phyloP scores from a whole-genome alignment of 441 rosid species.

The Bocquillonia castaneifolia region DNA sequence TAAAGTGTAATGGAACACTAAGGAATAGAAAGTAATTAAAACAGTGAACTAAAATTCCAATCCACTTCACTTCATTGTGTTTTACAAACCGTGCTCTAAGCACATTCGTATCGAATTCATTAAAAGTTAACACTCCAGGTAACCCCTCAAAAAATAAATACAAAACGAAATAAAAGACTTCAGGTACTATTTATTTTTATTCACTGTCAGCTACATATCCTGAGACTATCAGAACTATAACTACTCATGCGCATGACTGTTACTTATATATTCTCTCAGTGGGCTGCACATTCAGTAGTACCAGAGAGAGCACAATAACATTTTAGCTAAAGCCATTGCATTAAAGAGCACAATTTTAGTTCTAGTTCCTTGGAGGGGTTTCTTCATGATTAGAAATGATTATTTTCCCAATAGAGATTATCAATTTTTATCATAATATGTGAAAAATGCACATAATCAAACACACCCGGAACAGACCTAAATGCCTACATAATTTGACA shows the following conservation, averaged over 20 bases:
- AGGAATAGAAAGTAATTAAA: neutral
- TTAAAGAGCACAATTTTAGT: neutral
- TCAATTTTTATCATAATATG: neutral
- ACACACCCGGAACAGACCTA: neutral
- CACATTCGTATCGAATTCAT: neutral
- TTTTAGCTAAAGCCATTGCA: neutral
- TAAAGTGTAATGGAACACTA: neutral
- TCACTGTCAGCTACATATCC: neutral
- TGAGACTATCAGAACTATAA: neutral
- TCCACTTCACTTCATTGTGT: neutral
- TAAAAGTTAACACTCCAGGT: neutral
- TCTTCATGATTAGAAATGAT: neutral
- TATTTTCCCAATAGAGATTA: neutral
- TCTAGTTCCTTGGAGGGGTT: neutral
- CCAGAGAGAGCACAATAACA: neutral
- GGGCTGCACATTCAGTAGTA: neutral
- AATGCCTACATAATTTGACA: neutral
- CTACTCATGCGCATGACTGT: neutral
- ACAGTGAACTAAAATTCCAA: neutral
- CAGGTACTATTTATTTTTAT: no score
- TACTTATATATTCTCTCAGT: neutral
- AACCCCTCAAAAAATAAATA: no score
- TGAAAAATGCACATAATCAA: neutral
- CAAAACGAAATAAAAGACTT: no score
- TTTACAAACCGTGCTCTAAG: neutral